These are phyloP conservation scores for Fusarium duplospermum DNA, from an alignment of 2,329 filamentous ascomycete genomes.

Conservation along the genomic window DNA sequence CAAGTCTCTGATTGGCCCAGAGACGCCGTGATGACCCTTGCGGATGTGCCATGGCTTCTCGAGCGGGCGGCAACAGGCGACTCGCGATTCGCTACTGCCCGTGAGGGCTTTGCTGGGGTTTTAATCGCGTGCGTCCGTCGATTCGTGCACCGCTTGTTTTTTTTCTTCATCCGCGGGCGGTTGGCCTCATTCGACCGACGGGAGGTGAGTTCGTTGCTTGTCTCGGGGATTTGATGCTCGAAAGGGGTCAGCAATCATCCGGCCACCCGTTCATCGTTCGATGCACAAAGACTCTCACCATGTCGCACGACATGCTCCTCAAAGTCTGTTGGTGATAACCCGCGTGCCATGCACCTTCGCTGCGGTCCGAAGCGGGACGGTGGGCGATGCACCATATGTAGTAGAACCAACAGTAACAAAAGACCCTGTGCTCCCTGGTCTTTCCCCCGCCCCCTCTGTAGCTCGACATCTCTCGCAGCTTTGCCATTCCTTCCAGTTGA, in stretches of 20 bases:
- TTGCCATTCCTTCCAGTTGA: neutral
- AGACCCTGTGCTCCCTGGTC: constrained; percentile 15
- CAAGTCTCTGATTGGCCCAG: constrained; percentile 35
- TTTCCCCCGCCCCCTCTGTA: constrained; percentile 6
- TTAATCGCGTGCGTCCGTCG: constrained; percentile 27
- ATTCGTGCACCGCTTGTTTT: constrained; percentile 26
- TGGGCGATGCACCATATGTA: neutral
- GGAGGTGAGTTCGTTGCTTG: constrained; percentile 9
- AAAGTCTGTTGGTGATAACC: constrained; percentile 32
- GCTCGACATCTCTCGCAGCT: neutral
- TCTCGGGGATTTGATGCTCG: constrained; percentile 17
- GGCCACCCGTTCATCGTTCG: constrained; percentile 18
- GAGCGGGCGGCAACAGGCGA: constrained; percentile 41
- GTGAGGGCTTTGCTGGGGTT: constrained; percentile 12
- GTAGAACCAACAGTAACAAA: constrained; percentile 21
- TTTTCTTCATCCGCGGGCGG: constrained; percentile 3
- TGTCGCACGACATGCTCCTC: constrained; percentile 24
- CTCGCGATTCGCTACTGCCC: constrained; percentile 33
- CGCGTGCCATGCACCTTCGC: constrained; percentile 18
- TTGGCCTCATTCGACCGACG: constrained; percentile 23
- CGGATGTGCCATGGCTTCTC: constrained; percentile 19
- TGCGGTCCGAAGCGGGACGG: constrained; percentile 29
- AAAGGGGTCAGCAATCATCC: constrained; percentile 23
- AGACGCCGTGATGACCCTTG: constrained; percentile 33
- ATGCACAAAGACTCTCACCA: constrained; percentile 6